Evolutionary conservation across 2,329 filamentous ascomycete genomes (phyloP).

Genomic region (Arthrobotrys sinensis): DNA sequence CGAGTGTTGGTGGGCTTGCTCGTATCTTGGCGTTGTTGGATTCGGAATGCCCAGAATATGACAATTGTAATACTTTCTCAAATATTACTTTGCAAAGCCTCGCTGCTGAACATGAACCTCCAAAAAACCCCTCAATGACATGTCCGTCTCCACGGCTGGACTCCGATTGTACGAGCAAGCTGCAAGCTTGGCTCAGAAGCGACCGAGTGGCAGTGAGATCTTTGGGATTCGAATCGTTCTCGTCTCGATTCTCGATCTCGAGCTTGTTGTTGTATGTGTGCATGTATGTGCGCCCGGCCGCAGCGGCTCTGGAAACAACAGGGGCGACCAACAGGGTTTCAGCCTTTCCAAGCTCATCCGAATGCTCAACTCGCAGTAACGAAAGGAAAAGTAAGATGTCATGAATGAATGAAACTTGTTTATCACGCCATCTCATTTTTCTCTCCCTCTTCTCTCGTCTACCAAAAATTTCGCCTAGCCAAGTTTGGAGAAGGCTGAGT

Average conservation of each 20-base stretch:
- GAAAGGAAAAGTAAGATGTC: constrained; percentile 11
- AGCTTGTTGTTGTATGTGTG: constrained; percentile 27
- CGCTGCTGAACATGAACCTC: neutral
- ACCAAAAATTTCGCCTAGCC: constrained; percentile 49
- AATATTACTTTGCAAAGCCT: constrained; percentile 28
- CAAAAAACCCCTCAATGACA: constrained; percentile 9
- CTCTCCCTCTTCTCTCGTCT: neutral
- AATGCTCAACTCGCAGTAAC: neutral
- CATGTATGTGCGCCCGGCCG: constrained; percentile 8
- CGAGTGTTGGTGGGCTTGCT: neutral
- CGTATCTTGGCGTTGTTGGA: constrained; percentile 22
- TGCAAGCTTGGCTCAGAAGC: constrained; percentile 23
- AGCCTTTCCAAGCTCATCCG: constrained; percentile 14
- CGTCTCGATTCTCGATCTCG: neutral
- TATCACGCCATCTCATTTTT: constrained; percentile 20
- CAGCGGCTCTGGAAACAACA: constrained; percentile 52
- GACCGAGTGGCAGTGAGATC: constrained; percentile 45
- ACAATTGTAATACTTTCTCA: constrained; percentile 8
- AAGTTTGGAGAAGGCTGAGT: constrained; percentile 54
- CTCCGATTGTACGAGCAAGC: constrained; percentile 41
- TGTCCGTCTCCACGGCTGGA: constrained; percentile 16
- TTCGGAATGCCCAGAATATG: neutral
- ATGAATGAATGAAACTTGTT: constrained; percentile 38
- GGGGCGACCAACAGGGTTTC: constrained; percentile 51
- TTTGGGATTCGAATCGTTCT: constrained; percentile 21